Percentiles rank a stretch among this genome's conserved stretches.
Conservation (phyloP, 345 rosid genomes). For the Balakata baccata region DNA sequence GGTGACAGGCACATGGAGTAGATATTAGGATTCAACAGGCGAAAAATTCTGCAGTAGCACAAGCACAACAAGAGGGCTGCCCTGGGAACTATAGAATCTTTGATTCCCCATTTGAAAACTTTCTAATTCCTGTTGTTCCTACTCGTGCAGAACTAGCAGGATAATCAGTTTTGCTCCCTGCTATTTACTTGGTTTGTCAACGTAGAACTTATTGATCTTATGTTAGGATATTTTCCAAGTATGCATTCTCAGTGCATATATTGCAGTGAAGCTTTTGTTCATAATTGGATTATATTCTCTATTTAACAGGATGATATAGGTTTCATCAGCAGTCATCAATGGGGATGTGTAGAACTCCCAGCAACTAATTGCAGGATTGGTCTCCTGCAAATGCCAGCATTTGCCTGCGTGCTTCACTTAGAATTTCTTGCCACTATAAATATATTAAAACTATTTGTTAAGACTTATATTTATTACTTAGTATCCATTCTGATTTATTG, state of each 20-base stretch:
- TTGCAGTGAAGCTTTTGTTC: no score
- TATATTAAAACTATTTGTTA: no score
- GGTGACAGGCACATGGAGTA: not conserved
- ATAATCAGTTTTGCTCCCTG: slow-evolving; percentile 4
- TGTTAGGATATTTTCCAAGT: not conserved
- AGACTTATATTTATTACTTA: no score
- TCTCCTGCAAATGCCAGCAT: no score
- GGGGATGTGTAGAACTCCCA: not conserved
- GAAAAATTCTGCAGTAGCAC: slow-evolving; percentile 43
- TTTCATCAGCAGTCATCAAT: not conserved
- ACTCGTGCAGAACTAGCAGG: slow-evolving; percentile 42
- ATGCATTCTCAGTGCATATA: not conserved
- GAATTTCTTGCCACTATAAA: no score
- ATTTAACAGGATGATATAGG: not conserved
- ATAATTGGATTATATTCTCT: no score
- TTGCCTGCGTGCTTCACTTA: no score
- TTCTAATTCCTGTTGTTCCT: slow-evolving; percentile 55
- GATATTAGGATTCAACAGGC: slow-evolving; percentile 34
- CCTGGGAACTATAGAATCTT: slow-evolving; percentile 43
- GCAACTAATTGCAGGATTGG: no score
- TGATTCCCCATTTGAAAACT: slow-evolving; percentile 50
- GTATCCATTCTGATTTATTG: no score
- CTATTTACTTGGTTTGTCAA: not conserved
- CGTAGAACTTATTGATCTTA: not conserved
- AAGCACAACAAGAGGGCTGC: slow-evolving; percentile 54